Evolutionary conservation across 2,329 filamentous ascomycete species (phyloP).

Genomic region (Sporothrix schenckii): DNA sequence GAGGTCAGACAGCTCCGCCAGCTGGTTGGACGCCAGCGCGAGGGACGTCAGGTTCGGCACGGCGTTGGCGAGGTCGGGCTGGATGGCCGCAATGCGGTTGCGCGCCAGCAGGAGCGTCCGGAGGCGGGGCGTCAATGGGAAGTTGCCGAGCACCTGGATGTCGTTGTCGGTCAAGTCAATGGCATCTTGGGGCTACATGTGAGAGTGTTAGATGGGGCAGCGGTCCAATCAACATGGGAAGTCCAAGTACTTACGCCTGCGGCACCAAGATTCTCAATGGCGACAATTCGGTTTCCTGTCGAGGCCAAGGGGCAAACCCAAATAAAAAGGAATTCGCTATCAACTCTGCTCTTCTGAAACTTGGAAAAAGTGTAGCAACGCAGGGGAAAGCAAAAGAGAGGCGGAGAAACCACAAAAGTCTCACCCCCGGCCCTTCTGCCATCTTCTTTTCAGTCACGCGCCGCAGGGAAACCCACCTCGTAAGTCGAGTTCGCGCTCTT

Average conservation of each 20-base stretch:
- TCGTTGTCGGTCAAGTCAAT: constrained; percentile 99
- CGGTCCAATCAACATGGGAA: background rate
- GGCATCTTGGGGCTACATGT: constrained; percentile 79
- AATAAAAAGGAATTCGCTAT: constrained; percentile 62
- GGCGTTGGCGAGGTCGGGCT: constrained; percentile 70
- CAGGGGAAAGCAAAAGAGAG: background rate
- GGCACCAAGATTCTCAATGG: constrained; percentile 96
- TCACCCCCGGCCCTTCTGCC: background rate
- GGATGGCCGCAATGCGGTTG: constrained; percentile 83
- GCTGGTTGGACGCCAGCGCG: constrained; percentile 79
- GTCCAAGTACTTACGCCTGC: constrained; percentile 69
- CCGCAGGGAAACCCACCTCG: constrained; percentile 74
- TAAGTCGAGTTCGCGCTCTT: constrained; percentile 98
- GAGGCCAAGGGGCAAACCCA: constrained; percentile 42
- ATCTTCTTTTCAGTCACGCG: constrained; percentile 25
- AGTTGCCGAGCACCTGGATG: constrained; percentile 85
- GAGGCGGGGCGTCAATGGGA: constrained; percentile 86
- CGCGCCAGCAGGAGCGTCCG: constrained; percentile 85
- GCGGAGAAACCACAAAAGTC: background rate
- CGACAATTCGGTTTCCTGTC: constrained; percentile 96
- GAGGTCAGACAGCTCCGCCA: constrained; percentile 82
- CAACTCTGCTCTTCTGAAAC: constrained; percentile 69
- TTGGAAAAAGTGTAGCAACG: constrained; percentile 71
- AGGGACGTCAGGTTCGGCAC: constrained; percentile 82
- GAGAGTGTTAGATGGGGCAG: background rate